phyloP scores from a whole-genome alignment of 2,329 filamentous ascomycete genomes.

The Cercospora citrullina region DNA sequence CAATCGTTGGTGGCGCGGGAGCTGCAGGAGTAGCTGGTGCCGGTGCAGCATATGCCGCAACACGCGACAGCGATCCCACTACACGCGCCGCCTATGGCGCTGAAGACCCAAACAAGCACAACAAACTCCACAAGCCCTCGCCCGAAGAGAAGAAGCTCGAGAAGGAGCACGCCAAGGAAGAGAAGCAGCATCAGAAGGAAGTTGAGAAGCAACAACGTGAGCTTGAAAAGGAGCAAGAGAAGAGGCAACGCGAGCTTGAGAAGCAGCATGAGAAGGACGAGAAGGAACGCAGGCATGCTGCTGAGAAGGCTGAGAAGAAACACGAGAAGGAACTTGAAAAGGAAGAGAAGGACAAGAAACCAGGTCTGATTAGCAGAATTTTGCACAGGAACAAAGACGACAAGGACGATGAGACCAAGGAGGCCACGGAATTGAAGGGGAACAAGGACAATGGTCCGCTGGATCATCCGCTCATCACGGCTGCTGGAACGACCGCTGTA shows the following conservation, averaged over 20 bases:
- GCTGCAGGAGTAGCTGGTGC: slow-evolving; percentile 36
- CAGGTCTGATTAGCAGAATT: slow-evolving; percentile 32
- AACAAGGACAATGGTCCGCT: slow-evolving; percentile 11
- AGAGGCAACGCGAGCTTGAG: slow-evolving; percentile 18
- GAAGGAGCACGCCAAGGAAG: slow-evolving; percentile 27
- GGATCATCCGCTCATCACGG: slow-evolving; percentile 11
- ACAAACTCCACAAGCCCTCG: slow-evolving; percentile 21
- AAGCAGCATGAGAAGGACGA: slow-evolving; percentile 33
- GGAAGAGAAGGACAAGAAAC: slow-evolving; percentile 39
- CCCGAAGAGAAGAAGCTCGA: slow-evolving; percentile 26
- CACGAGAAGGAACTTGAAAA: slow-evolving; percentile 32
- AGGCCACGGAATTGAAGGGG: slow-evolving; percentile 2
- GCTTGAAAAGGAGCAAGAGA: slow-evolving; percentile 32
- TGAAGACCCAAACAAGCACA: slow-evolving; percentile 25
- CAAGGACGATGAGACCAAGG: slow-evolving; percentile 12
- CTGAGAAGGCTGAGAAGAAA: slow-evolving; percentile 33
- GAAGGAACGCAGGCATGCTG: not conserved
- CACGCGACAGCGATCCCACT: slow-evolving; percentile 4
- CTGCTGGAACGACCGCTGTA: not conserved
- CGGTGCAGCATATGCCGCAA: slow-evolving; percentile 24
- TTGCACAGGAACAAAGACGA: slow-evolving; percentile 34
- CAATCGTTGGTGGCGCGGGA: slow-evolving; percentile 34
- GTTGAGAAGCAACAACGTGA: slow-evolving; percentile 6
- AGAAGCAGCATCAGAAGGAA: slow-evolving; percentile 20
- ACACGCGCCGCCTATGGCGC: slow-evolving; percentile 22